Conservation (phyloP, 768 basidiomycete species). For the Termitomyces sp. region DNA sequence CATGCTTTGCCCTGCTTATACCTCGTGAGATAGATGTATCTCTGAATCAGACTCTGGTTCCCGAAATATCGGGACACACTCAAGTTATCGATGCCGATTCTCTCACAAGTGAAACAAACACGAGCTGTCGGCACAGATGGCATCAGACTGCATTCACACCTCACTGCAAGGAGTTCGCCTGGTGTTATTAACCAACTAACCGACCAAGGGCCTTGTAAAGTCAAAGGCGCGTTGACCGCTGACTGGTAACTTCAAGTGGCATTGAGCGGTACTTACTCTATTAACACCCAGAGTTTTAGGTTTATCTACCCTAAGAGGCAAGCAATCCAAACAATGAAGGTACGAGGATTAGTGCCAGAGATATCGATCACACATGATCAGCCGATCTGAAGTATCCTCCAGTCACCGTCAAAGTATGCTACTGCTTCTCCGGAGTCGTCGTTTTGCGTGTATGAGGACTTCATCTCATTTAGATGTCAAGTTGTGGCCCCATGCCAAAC, state of each 20-base stretch:
- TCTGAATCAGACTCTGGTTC: not conserved
- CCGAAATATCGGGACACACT: not conserved
- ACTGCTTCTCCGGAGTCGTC: not conserved
- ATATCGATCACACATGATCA: not conserved
- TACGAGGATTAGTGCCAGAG: not conserved
- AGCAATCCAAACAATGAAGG: not conserved
- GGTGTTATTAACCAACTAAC: too few species aligned
- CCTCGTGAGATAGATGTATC: not conserved
- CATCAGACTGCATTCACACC: not conserved
- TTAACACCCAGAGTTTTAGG: not conserved
- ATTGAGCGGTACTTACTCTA: not conserved
- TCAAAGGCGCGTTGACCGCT: not conserved
- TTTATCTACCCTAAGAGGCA: not conserved
- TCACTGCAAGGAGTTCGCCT: too few species aligned
- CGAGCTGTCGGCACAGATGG: not conserved
- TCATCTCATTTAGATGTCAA: not conserved
- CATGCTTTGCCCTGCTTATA: not conserved
- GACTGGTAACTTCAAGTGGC: not conserved
- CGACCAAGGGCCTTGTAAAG: not conserved
- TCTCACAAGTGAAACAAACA: not conserved
- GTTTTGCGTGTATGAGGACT: too few species aligned
- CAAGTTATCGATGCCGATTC: not conserved
- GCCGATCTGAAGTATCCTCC: not conserved
- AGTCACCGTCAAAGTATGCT: not conserved
- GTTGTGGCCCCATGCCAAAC: not conserved